Conservation (phyloP, 176 grass and related monocot genomes). For the Phoenix dactylifera region DNA sequence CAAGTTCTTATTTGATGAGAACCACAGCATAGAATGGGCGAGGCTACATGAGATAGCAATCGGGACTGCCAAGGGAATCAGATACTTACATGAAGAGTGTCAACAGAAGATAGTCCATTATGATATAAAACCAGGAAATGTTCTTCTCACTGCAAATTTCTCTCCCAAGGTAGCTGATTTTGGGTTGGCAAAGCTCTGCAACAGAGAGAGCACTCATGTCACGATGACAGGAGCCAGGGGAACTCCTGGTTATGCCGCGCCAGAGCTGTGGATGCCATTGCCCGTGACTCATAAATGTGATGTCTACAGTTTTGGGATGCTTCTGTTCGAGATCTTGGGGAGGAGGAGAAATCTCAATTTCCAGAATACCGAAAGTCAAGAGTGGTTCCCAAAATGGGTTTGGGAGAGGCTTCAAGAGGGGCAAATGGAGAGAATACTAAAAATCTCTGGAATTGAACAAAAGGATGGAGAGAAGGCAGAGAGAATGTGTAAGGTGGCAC, state of each 20-base stretch:
- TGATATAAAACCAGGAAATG: too few species aligned
- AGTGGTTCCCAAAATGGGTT: slow-evolving; percentile 49
- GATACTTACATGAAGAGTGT: slow-evolving; percentile 9
- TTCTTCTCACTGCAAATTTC: too few species aligned
- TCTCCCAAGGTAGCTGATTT: too few species aligned
- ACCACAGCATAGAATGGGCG: background rate
- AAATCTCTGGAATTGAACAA: slow-evolving; percentile 8
- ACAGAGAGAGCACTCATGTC: too few species aligned
- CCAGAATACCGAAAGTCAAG: slow-evolving; percentile 25
- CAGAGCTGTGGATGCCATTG: slow-evolving; percentile 22
- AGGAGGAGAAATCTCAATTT: slow-evolving; percentile 38
- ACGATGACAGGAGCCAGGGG: background rate
- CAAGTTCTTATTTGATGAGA: slow-evolving; percentile 2
- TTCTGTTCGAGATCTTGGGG: slow-evolving; percentile 59
- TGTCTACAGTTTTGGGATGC: slow-evolving; percentile 36
- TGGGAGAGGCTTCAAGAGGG: slow-evolving; percentile 43
- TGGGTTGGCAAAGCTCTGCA: too few species aligned
- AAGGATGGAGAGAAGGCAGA: slow-evolving; percentile 25
- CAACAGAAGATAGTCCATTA: background rate
- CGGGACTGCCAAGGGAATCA: slow-evolving; percentile 3
- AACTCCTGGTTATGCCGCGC: slow-evolving; percentile 23
- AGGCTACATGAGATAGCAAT: slow-evolving; percentile 5
- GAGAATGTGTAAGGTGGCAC: slow-evolving; percentile 50
- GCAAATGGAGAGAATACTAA: slow-evolving; percentile 22
- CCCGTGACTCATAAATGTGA: slow-evolving; percentile 49